Conservation (phyloP, 2,329 filamentous ascomycete genomes). For the Ceratocystis variospora region DNA sequence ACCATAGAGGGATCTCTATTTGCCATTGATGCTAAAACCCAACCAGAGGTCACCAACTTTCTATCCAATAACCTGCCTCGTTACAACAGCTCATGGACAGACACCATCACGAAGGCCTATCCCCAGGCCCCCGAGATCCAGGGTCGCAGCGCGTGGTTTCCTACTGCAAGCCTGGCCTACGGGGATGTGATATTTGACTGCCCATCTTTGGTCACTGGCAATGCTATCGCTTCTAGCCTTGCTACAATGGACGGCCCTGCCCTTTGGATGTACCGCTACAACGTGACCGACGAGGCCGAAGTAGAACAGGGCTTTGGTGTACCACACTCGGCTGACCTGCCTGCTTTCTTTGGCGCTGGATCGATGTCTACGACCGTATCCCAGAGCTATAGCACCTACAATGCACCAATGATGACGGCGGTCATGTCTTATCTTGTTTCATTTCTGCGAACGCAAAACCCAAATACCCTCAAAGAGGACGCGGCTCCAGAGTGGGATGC, state of each 20-base stretch:
- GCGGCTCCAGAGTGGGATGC: conserved; percentile 31
- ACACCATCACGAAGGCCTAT: conserved; percentile 29
- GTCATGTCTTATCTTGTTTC: conserved; percentile 39
- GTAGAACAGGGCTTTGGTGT: conserved; percentile 32
- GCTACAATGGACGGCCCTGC: conserved; percentile 17
- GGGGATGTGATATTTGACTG: conserved; percentile 36
- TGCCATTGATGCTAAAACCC: conserved; percentile 28
- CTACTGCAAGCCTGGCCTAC: conserved; percentile 31
- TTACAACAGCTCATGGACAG: conserved; percentile 28
- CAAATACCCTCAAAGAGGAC: conserved; percentile 28
- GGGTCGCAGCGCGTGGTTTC: conserved; percentile 32
- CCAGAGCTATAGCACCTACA: conserved; percentile 32
- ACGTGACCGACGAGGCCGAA: conserved; percentile 31
- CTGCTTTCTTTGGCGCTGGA: conserved; percentile 36
- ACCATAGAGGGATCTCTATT: conserved; percentile 35
- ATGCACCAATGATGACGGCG: conserved; percentile 32
- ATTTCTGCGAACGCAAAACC: conserved; percentile 34
- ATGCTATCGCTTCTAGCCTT: conserved; percentile 24
- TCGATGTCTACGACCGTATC: conserved; percentile 23
- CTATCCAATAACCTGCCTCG: conserved; percentile 36
- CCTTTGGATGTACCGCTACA: conserved; percentile 38
- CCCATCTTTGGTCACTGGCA: conserved; percentile 27
- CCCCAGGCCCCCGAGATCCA: conserved; percentile 28
- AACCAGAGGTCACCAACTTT: conserved; percentile 29
- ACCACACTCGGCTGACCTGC: conserved; percentile 35